phyloP scores from a whole-genome alignment of 2,329 filamentous ascomycete genomes.

The Paraconiothyrium sp. region DNA sequence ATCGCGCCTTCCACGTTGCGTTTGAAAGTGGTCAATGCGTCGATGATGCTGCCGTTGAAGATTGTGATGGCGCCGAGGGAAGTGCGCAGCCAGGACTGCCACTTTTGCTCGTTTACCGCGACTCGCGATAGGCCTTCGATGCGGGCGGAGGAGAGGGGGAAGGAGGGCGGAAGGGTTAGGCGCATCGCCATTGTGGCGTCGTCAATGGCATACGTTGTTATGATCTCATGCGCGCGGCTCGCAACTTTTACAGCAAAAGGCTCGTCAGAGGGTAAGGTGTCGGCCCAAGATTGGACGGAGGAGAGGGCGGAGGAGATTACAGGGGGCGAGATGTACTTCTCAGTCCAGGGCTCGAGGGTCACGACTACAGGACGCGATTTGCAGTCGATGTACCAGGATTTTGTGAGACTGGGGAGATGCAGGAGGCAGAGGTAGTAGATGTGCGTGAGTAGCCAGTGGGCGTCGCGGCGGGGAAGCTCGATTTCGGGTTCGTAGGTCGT shows the following conservation, averaged over 20 bases:
- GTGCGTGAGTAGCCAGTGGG: constrained; percentile 85
- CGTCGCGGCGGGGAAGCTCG: constrained; percentile 74
- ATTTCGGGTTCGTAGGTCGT: constrained; percentile 68
- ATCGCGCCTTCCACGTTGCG: constrained; percentile 87
- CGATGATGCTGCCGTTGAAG: constrained; percentile 86
- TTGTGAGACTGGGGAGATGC: constrained; percentile 80
- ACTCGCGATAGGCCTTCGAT: constrained; percentile 84
- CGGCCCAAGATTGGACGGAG: constrained; percentile 74
- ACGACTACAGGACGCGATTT: constrained; percentile 80
- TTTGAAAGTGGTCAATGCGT: constrained; percentile 85
- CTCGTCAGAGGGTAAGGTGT: constrained; percentile 50
- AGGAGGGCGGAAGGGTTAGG: constrained; percentile 81
- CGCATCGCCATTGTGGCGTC: constrained; percentile 84
- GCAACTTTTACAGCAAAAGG: constrained; percentile 76
- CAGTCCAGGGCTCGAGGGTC: constrained; percentile 84
- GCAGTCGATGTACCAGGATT: constrained; percentile 84
- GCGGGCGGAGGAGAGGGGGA: constrained; percentile 80
- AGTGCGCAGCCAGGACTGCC: constrained; percentile 88
- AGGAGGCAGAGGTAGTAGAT: constrained; percentile 84
- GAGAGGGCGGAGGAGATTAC: constrained; percentile 73
- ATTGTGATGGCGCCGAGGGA: constrained; percentile 95
- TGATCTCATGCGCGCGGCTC: constrained; percentile 76
- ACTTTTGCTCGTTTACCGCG: constrained; percentile 88
- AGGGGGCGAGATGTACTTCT: constrained; percentile 79
- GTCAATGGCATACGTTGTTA: constrained; percentile 86